Conservation (phyloP, 768 basidiomycete species). For the Russula earlei region DNA sequence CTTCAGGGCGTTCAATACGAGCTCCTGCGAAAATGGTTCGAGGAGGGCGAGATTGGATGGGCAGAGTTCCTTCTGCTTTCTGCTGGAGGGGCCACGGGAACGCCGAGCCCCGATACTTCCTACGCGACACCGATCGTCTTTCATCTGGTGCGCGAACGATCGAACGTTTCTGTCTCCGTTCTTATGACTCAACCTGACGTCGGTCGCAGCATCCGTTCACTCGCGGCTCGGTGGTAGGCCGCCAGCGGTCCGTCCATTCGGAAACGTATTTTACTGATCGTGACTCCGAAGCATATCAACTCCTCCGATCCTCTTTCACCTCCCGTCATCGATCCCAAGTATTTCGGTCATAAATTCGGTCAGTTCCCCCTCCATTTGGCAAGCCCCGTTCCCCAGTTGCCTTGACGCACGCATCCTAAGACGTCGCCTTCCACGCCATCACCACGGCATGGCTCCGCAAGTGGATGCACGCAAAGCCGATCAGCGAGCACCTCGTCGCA, state of each 20-base stretch:
- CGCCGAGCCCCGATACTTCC: conserved; percentile 8
- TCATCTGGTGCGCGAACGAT: conserved; percentile 9
- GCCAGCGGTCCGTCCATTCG: background rate
- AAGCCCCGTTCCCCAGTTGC: no score
- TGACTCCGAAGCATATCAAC: conserved; percentile 23
- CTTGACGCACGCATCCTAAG: conserved; percentile 15
- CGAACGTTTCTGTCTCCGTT: background rate
- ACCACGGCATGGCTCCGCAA: conserved; percentile 18
- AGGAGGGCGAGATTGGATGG: conserved; percentile 17
- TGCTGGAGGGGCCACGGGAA: conserved; percentile 9
- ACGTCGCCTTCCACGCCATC: conserved; percentile 28
- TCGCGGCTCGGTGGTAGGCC: conserved; percentile 15
- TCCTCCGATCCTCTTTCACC: conserved; percentile 27
- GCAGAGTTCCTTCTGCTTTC: conserved; percentile 17
- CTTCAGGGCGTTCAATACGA: conserved; percentile 17
- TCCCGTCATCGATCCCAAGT: conserved; percentile 37
- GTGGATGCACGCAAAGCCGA: conserved; percentile 19
- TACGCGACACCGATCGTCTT: conserved; percentile 19
- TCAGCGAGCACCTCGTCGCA: conserved; percentile 2
- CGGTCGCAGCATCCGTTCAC: conserved; percentile 10
- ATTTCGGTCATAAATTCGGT: conserved; percentile 24
- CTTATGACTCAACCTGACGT: background rate
- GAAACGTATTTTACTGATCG: background rate
- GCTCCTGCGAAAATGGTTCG: conserved; percentile 13
- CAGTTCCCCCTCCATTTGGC: background rate